A percentile compares a stretch with the other conserved stretches of the same genome.
Evolutionary conservation across 768 basidiomycete species (phyloP).

Genomic region (Leccinum rimulosum): DNA sequence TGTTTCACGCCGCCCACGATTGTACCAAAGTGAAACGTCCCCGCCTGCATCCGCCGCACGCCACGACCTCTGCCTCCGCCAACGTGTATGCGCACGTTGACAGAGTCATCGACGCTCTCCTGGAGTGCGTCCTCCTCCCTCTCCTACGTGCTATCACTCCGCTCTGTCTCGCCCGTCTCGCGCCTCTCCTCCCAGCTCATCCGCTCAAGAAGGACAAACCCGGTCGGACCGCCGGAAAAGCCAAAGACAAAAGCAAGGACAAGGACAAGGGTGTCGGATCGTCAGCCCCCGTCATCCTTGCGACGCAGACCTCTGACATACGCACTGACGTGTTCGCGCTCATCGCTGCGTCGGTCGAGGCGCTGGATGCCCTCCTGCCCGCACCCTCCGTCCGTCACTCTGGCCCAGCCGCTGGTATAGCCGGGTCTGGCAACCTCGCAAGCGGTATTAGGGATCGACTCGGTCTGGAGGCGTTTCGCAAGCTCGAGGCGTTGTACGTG

Average conservation of each 20-base stretch:
- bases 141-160: conserved; percentile 20
- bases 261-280: not conserved
- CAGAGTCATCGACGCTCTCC: conserved; percentile 15
- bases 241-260: not conserved
- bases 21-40: conserved; percentile 13
- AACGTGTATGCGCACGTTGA: conserved; percentile 9
- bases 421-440: not conserved
- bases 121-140: conserved; percentile 21
- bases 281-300: not conserved
- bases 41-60: not conserved
- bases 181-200: conserved; percentile 3
- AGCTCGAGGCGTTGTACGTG: conserved; percentile 23
- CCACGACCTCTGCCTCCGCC: not conserved
- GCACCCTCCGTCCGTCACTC: not conserved
- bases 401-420: too few species aligned
- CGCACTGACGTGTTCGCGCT: conserved; percentile 25
- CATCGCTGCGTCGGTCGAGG: conserved; percentile 19
- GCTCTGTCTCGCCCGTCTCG: conserved; percentile 21
- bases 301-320: conserved; percentile 9
- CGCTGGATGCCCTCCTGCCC: conserved; percentile 16
- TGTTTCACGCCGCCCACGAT: conserved; percentile 12
- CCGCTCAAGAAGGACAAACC: conserved; percentile 6
- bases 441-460: conserved; percentile 20
- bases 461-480: conserved; percentile 29
- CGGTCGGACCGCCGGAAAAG: not conserved